Percentiles rank a stretch among this genome's conserved stretches.
Evolutionary conservation across 2,329 filamentous ascomycete species (phyloP).

Genomic region (Aspergillus brasiliensis): DNA sequence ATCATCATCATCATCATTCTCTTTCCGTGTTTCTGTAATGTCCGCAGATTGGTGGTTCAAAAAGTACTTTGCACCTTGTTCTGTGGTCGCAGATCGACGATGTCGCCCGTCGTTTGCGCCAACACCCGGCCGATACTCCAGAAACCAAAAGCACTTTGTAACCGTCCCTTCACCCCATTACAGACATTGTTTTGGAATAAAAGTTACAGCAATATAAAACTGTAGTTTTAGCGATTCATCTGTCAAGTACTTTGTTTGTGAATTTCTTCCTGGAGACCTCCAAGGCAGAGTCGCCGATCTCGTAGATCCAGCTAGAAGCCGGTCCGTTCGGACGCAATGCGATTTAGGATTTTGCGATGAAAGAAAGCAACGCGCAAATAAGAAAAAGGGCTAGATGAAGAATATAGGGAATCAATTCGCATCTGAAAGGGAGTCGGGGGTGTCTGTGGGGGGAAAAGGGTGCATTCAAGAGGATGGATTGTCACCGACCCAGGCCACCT

Average conservation of each 20-base stretch:
- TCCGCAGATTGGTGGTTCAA: not conserved
- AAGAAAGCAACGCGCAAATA: conserved; percentile 12
- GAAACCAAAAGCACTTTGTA: not conserved
- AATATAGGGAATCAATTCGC: conserved; percentile 1
- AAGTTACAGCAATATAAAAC: not conserved
- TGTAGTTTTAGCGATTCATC: conserved; percentile 1
- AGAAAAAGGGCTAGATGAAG: not conserved
- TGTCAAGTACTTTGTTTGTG: not conserved
- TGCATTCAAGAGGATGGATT: conserved; percentile 10
- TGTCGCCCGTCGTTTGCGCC: conserved; percentile 3
- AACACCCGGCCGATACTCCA: conserved; percentile 3
- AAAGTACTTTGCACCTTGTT: not conserved
- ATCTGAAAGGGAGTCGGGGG: not conserved
- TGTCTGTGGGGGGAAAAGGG: conserved; percentile 3
- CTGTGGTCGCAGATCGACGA: not conserved
- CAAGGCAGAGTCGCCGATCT: not conserved
- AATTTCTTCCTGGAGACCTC: not conserved
- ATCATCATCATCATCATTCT: not conserved
- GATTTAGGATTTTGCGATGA: conserved; percentile 18
- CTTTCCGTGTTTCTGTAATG: not conserved
- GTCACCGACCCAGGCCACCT: conserved; percentile 21
- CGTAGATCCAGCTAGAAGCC: not conserved
- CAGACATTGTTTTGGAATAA: not conserved
- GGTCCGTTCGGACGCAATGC: conserved; percentile 10
- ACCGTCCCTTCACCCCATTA: not conserved